Base-by-base conservation (phyloP, 495 filamentous ascomycete genomes). In the Ramalina peruviana region DNA sequence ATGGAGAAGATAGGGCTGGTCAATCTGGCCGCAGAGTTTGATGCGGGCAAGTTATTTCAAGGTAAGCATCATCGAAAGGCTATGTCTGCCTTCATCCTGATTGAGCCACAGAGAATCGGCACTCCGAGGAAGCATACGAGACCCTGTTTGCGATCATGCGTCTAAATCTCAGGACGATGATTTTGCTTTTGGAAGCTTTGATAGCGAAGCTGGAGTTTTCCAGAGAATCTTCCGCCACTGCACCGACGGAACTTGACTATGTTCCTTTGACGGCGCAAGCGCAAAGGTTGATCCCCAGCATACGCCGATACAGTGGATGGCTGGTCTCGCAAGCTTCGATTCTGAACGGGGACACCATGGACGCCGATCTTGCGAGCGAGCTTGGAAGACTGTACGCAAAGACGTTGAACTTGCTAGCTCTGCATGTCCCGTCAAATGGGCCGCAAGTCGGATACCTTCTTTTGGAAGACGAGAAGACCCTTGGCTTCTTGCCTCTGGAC, bases 21-120 rank as follows among this genome's bases (percentile, higher is more conserved):
- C 50, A 97, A 93, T 57, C 81, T 96, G 43, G 78, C 86, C 1
- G 86, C 89, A 11, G 85, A 93, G 59, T 79, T 78, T 52, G 74
- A 82, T 55, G 81, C 86, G 21, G 68, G 69, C 17, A 62, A 72
- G 19, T 78, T 75, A 51, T 72, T 83, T 40, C 67, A 66, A 60
- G 69, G 84, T 86, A 72, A 70, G 72, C 58, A 39, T 38, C 6
- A 33, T 33, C 30, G 9, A 7, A 33, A 11, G 9, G 43, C 54
- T 25, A 27, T 27, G 46, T 25, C 17, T 39, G 12, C 37, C 25
- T 43, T 27, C 37, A 44, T 7, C 30, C 9, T 37, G 36, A 36
- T 43, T 42, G 21, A 41, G 27, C 38, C 4, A 3, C 20, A 73
- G 69, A 66, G 36, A 65, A 70, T 38, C 58, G 65, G 4, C 62